Evolutionary conservation across 2,329 filamentous ascomycete species (phyloP).

Genomic region (Tolypocladium tropicale): DNA sequence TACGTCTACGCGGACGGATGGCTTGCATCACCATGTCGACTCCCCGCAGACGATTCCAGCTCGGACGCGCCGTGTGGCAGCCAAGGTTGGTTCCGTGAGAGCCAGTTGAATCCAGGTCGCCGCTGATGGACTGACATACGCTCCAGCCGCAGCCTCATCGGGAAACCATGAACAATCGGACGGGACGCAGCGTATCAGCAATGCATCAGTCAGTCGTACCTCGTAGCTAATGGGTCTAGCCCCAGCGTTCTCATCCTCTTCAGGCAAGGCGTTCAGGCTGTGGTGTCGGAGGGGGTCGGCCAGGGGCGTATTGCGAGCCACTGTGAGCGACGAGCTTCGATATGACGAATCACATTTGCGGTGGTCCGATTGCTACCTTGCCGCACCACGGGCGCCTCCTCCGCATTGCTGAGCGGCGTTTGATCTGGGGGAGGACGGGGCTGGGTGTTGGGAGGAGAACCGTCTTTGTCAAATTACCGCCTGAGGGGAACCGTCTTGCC

Average conservation of each 20-base stretch:
- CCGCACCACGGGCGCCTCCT: background rate
- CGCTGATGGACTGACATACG: background rate
- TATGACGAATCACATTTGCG: background rate
- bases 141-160: background rate
- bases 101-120: too few species aligned
- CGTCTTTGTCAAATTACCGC: background rate
- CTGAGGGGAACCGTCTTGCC: background rate
- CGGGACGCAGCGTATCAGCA: background rate
- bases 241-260: background rate
- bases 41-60: background rate
- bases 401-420: background rate
- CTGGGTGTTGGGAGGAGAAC: background rate
- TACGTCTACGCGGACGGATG: too few species aligned
- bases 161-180: background rate
- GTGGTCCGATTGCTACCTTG: background rate
- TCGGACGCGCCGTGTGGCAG: background rate
- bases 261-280: background rate
- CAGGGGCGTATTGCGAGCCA: background rate
- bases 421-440: background rate
- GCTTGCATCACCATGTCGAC: too few species aligned
- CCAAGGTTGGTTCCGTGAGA: background rate
- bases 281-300: background rate
- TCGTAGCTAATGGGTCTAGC: background rate
- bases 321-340: background rate
- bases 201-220: too few species aligned